Evolutionary conservation across 2,329 filamentous ascomycete genomes (phyloP), one percentile per base, ranked within the genome.

Genomic region (Fusarium bactridioides): DNA sequence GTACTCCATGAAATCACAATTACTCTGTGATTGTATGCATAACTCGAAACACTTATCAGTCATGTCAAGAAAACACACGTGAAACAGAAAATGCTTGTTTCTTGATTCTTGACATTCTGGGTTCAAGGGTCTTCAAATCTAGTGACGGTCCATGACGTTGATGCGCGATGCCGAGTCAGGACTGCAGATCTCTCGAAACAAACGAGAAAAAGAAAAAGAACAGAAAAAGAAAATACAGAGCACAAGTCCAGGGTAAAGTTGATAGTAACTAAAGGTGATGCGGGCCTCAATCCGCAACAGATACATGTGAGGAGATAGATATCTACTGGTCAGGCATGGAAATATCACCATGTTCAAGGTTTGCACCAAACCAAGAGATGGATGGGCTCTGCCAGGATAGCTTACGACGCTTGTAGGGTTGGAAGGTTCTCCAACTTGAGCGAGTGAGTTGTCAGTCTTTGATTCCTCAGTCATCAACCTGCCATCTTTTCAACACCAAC

Each of bases 131-230:
- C 50, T 53, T 47, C 40, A 67, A 23, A 25, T 61, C 7, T 29
- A 53, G 44, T 63, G 66, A 69, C 29, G 31, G 37, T 37, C 55
- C 44, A 72, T 72, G 69, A 69, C 64, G 66, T 69, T 69, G 44
- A 51, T 21, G n/a, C 2, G 29, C 21, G 27, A 43, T 48, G 31
- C 51, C 51, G 64, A 69, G 66, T 48, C 64, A 68, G 41, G 48
- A 48, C 23, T 57, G 62, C 43, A 68, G 65, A 68, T 68, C 65
- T 8, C 23, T 59, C 18, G 18, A 45, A 45, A 45, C 44, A 10
- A 27, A 27, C 18, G 11, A 9, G 23, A 47, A 23, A 16, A 4
- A 18, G 12, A 21, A 37, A 16, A 29, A 29, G 29, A 15, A 5
- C n/a, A n/a, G 12, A 25, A 43, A 29, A n/a, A 16, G 8, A 7